phyloP scores from a whole-genome alignment of 257 asterid genomes.

The Jacaranda mimosifolia region DNA sequence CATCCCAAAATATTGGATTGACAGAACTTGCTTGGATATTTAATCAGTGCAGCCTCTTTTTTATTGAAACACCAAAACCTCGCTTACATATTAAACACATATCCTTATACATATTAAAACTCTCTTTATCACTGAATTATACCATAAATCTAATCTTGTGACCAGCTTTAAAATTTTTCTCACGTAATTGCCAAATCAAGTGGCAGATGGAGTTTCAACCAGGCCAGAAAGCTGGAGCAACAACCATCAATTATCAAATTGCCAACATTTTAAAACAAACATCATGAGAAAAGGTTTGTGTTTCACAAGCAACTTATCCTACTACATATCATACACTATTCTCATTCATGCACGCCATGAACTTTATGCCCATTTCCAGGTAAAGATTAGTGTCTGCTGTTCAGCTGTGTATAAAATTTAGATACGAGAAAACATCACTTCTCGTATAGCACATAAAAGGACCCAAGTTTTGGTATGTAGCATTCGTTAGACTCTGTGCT shows the following conservation, averaged over 20 bases:
- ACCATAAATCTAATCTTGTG: background rate
- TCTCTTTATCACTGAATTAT: background rate
- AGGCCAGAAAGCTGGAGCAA: background rate
- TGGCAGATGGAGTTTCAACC: background rate
- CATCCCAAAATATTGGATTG: conserved; percentile 20
- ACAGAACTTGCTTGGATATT: conserved; percentile 1
- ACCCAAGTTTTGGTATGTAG: too few species aligned
- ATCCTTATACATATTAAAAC: background rate
- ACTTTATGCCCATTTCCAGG: too few species aligned
- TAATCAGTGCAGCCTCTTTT: conserved; percentile 5
- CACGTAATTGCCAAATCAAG: conserved; percentile 13
- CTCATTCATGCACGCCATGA: too few species aligned
- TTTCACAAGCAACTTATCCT: background rate
- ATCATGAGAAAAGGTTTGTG: background rate
- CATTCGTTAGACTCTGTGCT: too few species aligned
- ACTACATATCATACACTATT: background rate
- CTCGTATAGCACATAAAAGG: too few species aligned
- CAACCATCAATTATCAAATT: background rate
- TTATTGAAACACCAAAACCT: background rate
- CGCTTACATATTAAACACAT: background rate
- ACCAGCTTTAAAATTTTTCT: background rate
- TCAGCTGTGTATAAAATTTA: too few species aligned
- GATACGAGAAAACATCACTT: too few species aligned
- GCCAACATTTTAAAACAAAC: background rate
- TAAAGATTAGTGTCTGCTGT: too few species aligned